Evolutionary conservation across 768 basidiomycete genomes (phyloP).

Genomic region (Scleroderma bovista): DNA sequence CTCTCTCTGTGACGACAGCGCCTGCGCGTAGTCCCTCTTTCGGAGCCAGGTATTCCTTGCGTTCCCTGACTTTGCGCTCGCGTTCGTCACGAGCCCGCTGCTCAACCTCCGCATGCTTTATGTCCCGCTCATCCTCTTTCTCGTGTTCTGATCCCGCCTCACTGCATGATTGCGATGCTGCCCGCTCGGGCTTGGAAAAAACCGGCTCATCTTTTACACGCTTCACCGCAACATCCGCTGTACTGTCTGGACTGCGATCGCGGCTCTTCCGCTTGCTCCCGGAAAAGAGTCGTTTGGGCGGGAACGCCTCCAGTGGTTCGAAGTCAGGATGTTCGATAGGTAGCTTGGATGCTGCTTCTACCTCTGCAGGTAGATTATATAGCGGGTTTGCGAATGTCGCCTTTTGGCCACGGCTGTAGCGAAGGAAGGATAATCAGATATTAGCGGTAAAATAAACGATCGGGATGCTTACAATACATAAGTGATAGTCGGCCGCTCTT

Average conservation of each 20-base stretch:
- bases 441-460: not conserved
- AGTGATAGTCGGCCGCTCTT: conserved; percentile 59
- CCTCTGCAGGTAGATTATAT: conserved; percentile 44
- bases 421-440: not conserved
- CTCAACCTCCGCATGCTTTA: conserved; percentile 1
- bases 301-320: conserved; percentile 48
- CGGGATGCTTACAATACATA: conserved; percentile 63
- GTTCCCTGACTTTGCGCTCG: conserved; percentile 18
- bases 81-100: conserved; percentile 20
- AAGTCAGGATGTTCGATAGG: conserved; percentile 63
- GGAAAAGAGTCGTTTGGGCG: conserved; percentile 51
- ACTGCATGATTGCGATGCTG: not conserved
- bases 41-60: conserved; percentile 18
- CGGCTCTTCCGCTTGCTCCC: conserved; percentile 22
- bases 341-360: conserved; percentile 40
- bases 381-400: conserved; percentile 59
- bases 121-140: conserved; percentile 4
- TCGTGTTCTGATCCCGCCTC: too few relatives aligned
- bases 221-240: conserved; percentile 9
- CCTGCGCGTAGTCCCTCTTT: conserved; percentile 27
- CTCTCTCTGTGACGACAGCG: conserved; percentile 22
- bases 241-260: conserved; percentile 19
- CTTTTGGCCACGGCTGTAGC: conserved; percentile 58
- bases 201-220: conserved; percentile 4
- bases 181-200: conserved; percentile 1